A percentile compares a stretch with the other conserved stretches of the same genome.
Evolutionary conservation across 2,329 filamentous ascomycete species (phyloP).

Genomic region (Clarireedia homoeocarpa): DNA sequence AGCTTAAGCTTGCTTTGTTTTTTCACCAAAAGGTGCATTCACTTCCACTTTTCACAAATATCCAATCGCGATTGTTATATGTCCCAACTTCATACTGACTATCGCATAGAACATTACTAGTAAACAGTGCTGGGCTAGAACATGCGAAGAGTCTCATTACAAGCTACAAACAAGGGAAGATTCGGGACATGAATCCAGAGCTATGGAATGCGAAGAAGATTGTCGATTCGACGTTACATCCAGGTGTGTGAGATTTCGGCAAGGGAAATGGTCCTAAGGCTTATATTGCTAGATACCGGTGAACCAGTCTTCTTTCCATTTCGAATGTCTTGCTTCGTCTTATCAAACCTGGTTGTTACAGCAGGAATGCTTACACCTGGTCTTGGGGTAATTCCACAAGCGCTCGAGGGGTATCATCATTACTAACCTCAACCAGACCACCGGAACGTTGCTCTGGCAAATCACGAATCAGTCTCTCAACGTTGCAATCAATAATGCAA

Average conservation of each 20-base stretch:
- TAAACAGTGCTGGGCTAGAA: slow-evolving; percentile 70
- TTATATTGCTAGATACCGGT: slow-evolving; percentile 63
- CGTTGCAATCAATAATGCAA: slow-evolving; percentile 94
- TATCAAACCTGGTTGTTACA: slow-evolving; percentile 91
- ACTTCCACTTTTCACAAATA: slow-evolving; percentile 10
- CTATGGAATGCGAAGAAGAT: slow-evolving; percentile 96
- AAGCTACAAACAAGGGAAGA: slow-evolving; percentile 78
- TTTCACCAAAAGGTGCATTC: slow-evolving; percentile 20
- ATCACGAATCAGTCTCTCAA: slow-evolving; percentile 96
- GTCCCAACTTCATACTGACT: slow-evolving; percentile 16
- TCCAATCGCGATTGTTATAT: neutral
- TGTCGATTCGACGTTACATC: slow-evolving; percentile 91
- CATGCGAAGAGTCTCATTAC: slow-evolving; percentile 75
- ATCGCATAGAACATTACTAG: slow-evolving; percentile 68
- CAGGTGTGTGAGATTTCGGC: slow-evolving; percentile 50
- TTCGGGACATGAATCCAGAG: slow-evolving; percentile 75
- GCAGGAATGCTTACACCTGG: slow-evolving; percentile 94
- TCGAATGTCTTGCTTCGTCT: slow-evolving; percentile 91
- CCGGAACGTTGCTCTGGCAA: slow-evolving; percentile 88
- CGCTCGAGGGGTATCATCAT: neutral
- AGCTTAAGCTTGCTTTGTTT: slow-evolving; percentile 14
- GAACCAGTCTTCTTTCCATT: slow-evolving; percentile 89
- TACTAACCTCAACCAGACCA: slow-evolving; percentile 43
- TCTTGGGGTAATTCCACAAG: slow-evolving; percentile 48
- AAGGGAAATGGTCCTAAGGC: neutral